Conservation (phyloP, 371 early-diverging fungal species). For the Thermomucor indicae-seudaticae region DNA sequence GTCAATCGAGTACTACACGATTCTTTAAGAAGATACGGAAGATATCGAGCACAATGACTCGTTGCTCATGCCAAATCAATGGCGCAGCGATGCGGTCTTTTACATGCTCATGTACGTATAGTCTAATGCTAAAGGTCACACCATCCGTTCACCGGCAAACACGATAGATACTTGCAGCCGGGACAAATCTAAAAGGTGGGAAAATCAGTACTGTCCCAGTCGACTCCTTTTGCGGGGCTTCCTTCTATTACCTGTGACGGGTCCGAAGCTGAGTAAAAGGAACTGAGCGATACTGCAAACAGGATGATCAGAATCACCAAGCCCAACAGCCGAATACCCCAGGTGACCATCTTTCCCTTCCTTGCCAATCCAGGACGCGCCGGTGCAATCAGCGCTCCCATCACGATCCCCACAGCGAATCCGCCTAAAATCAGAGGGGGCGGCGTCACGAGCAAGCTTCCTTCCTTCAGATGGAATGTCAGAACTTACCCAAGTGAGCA, state of each 20-base stretch:
- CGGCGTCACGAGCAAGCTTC: conserved; percentile 2
- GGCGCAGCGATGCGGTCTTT: too few relatives aligned
- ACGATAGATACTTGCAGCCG: conserved; percentile 29
- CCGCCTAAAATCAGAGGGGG: conserved; percentile 44
- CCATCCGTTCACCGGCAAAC: conserved; percentile 28
- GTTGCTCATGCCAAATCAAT: too few relatives aligned
- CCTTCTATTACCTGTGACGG: conserved; percentile 25
- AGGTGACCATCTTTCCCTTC: conserved; percentile 29
- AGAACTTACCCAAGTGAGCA: conserved; percentile 58
- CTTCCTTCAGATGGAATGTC: conserved; percentile 12
- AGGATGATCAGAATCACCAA: conserved; percentile 34
- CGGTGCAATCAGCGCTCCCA: conserved; percentile 45
- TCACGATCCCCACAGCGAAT: conserved; percentile 44
- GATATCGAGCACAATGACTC: too few relatives aligned
- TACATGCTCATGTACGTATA: too few relatives aligned
- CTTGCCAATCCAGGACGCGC: conserved; percentile 27
- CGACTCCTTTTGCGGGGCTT: not conserved
- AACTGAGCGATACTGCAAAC: conserved; percentile 31
- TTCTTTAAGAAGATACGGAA: too few relatives aligned
- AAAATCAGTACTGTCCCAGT: not conserved
- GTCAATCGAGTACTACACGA: too few relatives aligned
- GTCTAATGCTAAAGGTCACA: too few relatives aligned
- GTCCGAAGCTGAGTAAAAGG: conserved; percentile 41
- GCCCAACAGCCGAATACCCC: conserved; percentile 33
- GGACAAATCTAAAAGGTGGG: conserved; percentile 22